Evolutionary conservation across 2,329 filamentous ascomycete species (phyloP).

Genomic region (Shiraia sp.): DNA sequence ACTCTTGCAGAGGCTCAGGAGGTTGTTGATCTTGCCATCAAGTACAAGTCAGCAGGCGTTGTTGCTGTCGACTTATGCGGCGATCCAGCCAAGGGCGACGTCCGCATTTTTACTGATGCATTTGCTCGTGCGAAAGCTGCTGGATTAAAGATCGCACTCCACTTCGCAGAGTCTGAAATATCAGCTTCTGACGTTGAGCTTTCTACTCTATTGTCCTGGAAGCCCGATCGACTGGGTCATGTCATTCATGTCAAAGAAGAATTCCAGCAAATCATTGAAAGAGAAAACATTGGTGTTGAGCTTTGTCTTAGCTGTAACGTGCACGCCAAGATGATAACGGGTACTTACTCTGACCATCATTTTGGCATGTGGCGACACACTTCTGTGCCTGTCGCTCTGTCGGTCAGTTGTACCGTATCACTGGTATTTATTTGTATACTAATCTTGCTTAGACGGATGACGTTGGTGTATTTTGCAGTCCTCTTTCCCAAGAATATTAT

Average conservation of each 20-base stretch:
- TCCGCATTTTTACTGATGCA: slow-evolving; percentile 62
- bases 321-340: slow-evolving; percentile 70
- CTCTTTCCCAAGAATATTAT: slow-evolving; percentile 75
- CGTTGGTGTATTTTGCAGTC: slow-evolving; percentile 78
- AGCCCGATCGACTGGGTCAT: slow-evolving; percentile 73
- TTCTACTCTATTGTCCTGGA: slow-evolving; percentile 64
- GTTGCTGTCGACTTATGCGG: slow-evolving; percentile 81
- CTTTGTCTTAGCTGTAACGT: slow-evolving; percentile 83
- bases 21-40: slow-evolving; percentile 65
- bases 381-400: slow-evolving; percentile 62
- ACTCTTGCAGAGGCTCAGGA: slow-evolving; percentile 62
- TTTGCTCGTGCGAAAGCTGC: slow-evolving; percentile 61
- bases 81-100: slow-evolving; percentile 66
- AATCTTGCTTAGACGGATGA: slow-evolving; percentile 69
- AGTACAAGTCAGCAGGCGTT: slow-evolving; percentile 59
- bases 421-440: slow-evolving; percentile 8
- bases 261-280: slow-evolving; percentile 60
- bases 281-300: slow-evolving; percentile 67
- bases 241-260: slow-evolving; percentile 72
- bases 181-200: slow-evolving; percentile 66
- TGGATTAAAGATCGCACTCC: slow-evolving; percentile 69
- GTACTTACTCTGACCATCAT: slow-evolving; percentile 70
- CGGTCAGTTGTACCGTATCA: slow-evolving; percentile 58
- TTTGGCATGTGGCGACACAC: slow-evolving; percentile 72
- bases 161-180: slow-evolving; percentile 72